Percentiles rank a stretch among this genome's conserved stretches.
Conservation (phyloP, 371 early-diverging fungal genomes). For the Aphelidium insulamus region DNA sequence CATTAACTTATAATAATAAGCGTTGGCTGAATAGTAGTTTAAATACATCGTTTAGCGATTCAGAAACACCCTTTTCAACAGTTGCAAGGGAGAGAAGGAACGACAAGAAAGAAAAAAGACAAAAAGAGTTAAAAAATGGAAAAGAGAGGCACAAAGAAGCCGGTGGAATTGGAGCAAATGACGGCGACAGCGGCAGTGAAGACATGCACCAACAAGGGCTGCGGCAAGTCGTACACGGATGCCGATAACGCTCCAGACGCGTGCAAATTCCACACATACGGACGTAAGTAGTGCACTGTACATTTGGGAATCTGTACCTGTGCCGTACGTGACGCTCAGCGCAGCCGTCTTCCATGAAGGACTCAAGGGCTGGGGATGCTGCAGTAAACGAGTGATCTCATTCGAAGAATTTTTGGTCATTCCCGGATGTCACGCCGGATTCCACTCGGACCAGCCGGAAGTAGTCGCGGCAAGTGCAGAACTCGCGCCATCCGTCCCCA, state of each 20-base stretch:
- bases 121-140: too few relatives aligned
- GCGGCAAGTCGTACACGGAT: constrained; percentile 51
- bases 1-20: too few relatives aligned
- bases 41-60: too few relatives aligned
- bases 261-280: constrained; percentile 14
- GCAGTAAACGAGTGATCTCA: constrained; percentile 62
- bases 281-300: constrained; percentile 6
- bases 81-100: too few relatives aligned
- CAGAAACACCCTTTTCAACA: too few relatives aligned
- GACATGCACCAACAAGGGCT: constrained; percentile 52
- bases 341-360: constrained; percentile 84
- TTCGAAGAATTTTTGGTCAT: constrained; percentile 83
- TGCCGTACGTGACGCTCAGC: constrained; percentile 51
- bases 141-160: too few relatives aligned
- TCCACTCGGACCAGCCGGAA: constrained; percentile 30
- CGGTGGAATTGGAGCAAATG: too few relatives aligned
- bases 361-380: constrained; percentile 83
- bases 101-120: too few relatives aligned
- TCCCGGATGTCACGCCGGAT: constrained; percentile 43
- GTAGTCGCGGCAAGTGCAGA: constrained; percentile 7
- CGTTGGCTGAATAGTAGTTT: too few relatives aligned
- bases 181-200: constrained; percentile 17
- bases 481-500: constrained; percentile 3
- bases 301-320: constrained; percentile 15
- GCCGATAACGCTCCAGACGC: constrained; percentile 36